A percentile compares a stretch with the other conserved stretches of the same genome.
Evolutionary conservation across 78 protist genomes (phyloP).

Genomic region (slime mould (Dictyostelium discoideum)): DNA sequence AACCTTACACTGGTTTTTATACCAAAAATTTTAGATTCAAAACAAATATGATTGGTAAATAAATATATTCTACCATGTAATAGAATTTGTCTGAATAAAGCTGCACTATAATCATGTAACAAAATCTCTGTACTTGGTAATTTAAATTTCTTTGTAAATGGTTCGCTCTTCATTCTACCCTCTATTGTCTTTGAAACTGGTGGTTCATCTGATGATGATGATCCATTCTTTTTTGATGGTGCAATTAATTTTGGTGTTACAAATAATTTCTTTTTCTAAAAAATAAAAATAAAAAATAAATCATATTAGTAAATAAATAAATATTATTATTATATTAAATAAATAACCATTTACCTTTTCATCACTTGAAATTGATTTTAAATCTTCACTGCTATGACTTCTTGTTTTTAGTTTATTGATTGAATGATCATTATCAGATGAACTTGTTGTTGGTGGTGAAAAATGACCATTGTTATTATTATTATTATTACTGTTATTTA

Average conservation of each 20-base stretch:
- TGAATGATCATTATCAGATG: background rate
- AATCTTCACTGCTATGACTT: conserved; percentile 30
- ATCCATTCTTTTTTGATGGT: conserved; percentile 21
- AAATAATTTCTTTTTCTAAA: conserved; percentile 49
- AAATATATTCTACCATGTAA: conserved; percentile 62
- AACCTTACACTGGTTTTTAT: conserved; percentile 41
- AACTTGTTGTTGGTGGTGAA: background rate
- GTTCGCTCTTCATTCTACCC: conserved; percentile 60
- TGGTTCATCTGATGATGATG: conserved; percentile 5
- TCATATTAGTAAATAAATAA: background rate
- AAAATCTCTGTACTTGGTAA: conserved; percentile 44
- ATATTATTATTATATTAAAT: too few species aligned
- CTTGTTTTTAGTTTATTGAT: background rate
- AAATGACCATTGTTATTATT: background rate
- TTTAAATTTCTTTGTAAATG: conserved; percentile 68
- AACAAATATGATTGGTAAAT: conserved; percentile 56
- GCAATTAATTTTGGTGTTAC: conserved; percentile 51
- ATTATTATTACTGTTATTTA: background rate
- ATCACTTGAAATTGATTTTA: conserved; percentile 4
- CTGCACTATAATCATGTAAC: conserved; percentile 56
- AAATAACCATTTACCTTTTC: background rate
- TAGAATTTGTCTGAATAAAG: conserved; percentile 47
- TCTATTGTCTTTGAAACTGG: conserved; percentile 65
- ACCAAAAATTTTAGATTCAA: conserved; percentile 77
- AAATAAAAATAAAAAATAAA: background rate